Base-by-base conservation (phyloP, 192 early-diverging fungal genomes). In the Coemansia sp. region DNA sequence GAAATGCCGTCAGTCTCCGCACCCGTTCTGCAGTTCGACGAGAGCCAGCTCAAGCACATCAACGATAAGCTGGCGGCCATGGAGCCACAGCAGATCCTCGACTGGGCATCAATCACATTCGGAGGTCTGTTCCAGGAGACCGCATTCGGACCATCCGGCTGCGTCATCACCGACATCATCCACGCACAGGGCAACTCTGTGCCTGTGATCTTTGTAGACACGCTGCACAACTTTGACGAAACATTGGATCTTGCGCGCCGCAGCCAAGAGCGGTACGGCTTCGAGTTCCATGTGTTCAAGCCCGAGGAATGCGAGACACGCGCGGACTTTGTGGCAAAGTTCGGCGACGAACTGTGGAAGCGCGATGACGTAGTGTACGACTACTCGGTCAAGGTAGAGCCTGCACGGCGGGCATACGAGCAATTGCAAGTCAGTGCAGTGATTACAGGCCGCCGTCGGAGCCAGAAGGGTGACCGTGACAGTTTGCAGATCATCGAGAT, bases 371-470 rank as follows among this genome's bases (percentile, higher is more conserved):
- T 87, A 50, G 79, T 83, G 2, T 92, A 92, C 64, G 96, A 98
- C 81, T 98, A 89, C 65, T 72, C 94, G 19, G 91, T 95, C 62
- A 98, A 98, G 67, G 94, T 94, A 20, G 96, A 98, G 77, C 96
- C 96, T 0, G 91, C 88, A 9, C 88, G 89, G 38, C 86, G 96
- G 7, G 90, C 96, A 20, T 94, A 96, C 75, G 73, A 83, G 53
- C 83, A 89, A 61, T 80, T 92, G 22, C 50, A 80, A 13, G 93
- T 86, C n/a, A 79, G 82, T 28, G 90, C 89, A 8, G 86, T 92
- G 37, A 92, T 98, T 59, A 94, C 96, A 2, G 96, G 96, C 29
- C 90, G 96, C 29, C 85, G 96, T 47, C 83, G 87, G 34, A 87
- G 87, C 70, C 96, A 98, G 68, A 87, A 87, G 61, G 94, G 91